Evolutionary conservation across 768 basidiomycete species (phyloP).

Genomic region (Lactifluus pinguis): DNA sequence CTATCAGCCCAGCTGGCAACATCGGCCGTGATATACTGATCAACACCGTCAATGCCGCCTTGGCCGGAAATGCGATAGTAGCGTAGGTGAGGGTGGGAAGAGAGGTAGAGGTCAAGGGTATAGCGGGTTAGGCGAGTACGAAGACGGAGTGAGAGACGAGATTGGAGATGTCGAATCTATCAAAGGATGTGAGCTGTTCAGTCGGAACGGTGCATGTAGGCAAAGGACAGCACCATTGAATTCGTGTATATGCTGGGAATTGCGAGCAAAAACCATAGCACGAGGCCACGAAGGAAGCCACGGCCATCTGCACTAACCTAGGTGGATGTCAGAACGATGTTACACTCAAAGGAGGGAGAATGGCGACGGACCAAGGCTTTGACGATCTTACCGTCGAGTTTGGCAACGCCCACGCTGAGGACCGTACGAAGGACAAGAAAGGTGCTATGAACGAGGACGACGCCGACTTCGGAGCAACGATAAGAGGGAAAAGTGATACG

Average conservation of each 20-base stretch:
- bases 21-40: constrained; percentile 92
- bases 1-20: constrained; percentile 84
- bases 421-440: constrained; percentile 84
- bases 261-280: constrained; percentile 82
- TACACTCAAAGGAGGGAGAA: neutral
- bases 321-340: neutral
- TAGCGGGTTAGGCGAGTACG: constrained; percentile 85
- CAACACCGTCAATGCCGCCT: constrained; percentile 52
- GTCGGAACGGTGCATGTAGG: neutral
- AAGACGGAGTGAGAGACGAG: constrained; percentile 72
- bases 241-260: constrained; percentile 95
- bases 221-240: constrained; percentile 54
- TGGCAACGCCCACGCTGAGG: constrained; percentile 80
- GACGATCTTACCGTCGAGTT: constrained; percentile 84
- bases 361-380: constrained; percentile 56
- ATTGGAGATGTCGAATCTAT: constrained; percentile 83
- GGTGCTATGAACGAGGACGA: constrained; percentile 69
- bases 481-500: constrained; percentile 61
- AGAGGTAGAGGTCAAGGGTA: constrained; percentile 86
- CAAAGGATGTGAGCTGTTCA: neutral
- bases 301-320: constrained; percentile 74
- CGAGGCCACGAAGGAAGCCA: constrained; percentile 76
- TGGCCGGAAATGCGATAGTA: constrained; percentile 46
- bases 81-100: constrained; percentile 56
- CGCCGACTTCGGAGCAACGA: constrained; percentile 58